Conservation (phyloP, 345 rosid genomes). For the Erucastrum elatum region DNA sequence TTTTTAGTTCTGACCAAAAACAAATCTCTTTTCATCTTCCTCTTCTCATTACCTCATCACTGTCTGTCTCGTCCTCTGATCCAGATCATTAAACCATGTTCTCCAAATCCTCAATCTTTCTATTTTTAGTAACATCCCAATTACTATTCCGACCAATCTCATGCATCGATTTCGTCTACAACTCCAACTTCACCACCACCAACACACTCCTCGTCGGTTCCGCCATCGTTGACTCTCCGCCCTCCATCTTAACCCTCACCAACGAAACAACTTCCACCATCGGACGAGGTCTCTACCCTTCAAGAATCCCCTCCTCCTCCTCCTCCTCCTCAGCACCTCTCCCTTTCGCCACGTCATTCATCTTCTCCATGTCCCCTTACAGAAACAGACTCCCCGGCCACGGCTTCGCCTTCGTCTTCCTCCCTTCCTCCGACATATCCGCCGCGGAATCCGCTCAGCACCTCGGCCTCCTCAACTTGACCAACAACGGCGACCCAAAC, state of each 20-base stretch:
- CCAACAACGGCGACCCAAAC: conserved; percentile 44
- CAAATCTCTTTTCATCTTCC: background rate
- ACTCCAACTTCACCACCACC: conserved; percentile 56
- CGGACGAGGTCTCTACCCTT: conserved; percentile 66
- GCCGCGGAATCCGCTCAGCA: conserved; percentile 51
- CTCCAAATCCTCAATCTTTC: conserved; percentile 14
- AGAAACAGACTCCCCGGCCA: conserved; percentile 52
- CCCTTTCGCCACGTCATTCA: conserved; percentile 69
- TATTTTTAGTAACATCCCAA: background rate
- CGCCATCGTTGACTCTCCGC: conserved; percentile 51
- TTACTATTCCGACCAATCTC: conserved; percentile 26
- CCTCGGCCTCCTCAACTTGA: conserved; percentile 60
- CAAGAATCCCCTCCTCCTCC: conserved; percentile 46
- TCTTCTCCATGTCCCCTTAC: conserved; percentile 70
- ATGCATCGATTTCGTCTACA: conserved; percentile 59
- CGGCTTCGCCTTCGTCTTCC: conserved; percentile 64
- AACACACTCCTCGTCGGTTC: conserved; percentile 42
- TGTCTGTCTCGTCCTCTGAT: background rate
- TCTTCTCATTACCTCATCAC: background rate
- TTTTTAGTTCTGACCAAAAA: conserved; percentile 3
- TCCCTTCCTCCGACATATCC: conserved; percentile 47
- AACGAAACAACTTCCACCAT: conserved; percentile 48
- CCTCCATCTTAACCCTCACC: conserved; percentile 56
- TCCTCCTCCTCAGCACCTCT: conserved; percentile 41
- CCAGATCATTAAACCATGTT: conserved; percentile 5